Conservation (phyloP, 345 rosid genomes). For the Angophora floribunda region DNA sequence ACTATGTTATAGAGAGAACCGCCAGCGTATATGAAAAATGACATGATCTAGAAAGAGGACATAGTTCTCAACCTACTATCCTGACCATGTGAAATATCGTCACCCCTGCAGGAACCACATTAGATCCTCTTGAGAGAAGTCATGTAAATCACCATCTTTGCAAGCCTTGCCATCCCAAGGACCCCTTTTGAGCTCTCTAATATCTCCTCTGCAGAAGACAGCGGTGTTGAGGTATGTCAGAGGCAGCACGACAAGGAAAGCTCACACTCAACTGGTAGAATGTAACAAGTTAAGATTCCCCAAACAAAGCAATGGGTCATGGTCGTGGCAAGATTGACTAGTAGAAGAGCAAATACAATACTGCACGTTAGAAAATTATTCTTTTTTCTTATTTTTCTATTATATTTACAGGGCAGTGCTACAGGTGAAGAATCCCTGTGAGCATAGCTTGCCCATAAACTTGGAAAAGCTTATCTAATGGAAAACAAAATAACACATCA, state of each 20-base stretch:
- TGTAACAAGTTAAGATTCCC: neutral
- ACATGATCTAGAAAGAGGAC: neutral
- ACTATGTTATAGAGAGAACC: neutral
- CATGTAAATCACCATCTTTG: neutral
- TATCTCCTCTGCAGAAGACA: slow-evolving; percentile 28
- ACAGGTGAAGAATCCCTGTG: neutral
- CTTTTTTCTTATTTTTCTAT: neutral
- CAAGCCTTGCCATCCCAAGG: neutral
- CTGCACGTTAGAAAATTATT: neutral
- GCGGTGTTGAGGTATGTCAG: neutral
- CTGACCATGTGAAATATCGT: neutral
- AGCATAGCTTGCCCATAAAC: neutral
- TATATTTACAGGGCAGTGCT: neutral
- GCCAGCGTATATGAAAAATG: neutral
- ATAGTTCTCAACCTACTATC: neutral
- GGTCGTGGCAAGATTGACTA: neutral
- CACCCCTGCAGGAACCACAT: neutral
- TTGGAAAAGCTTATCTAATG: neutral
- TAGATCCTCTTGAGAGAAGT: neutral
- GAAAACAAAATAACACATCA: neutral
- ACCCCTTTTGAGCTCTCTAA: neutral
- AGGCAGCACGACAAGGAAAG: neutral
- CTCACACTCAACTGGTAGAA: neutral
- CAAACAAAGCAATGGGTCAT: neutral
- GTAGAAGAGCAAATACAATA: neutral